These are phyloP conservation scores for Phytopythium montanum DNA, from an alignment of 352 stramenopile genomes.

Conservation along the genomic window DNA sequence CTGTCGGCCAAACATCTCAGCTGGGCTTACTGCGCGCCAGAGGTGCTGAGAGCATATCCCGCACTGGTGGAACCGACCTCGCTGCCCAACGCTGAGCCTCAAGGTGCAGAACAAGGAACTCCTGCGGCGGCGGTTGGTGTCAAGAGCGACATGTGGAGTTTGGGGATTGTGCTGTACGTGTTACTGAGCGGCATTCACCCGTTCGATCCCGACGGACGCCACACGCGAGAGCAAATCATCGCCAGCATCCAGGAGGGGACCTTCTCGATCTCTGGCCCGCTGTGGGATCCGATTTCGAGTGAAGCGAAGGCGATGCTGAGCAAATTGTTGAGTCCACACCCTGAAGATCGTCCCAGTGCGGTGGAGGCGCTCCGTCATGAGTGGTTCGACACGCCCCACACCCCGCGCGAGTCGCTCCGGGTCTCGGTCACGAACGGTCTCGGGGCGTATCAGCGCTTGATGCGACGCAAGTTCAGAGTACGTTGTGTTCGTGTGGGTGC, in stretches of 20 bases:
- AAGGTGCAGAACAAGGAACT: constrained; percentile 11
- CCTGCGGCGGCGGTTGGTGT: constrained; percentile 13
- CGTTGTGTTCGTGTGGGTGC: constrained; percentile 3
- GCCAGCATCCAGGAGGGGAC: constrained; percentile 40
- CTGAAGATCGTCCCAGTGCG: constrained; percentile 25
- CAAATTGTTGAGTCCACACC: constrained; percentile 29
- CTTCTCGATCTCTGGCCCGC: constrained; percentile 35
- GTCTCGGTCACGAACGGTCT: constrained; percentile 47
- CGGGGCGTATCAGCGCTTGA: constrained; percentile 46
- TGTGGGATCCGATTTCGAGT: constrained; percentile 44
- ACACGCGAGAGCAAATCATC: constrained; percentile 74
- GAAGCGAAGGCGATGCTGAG: constrained; percentile 50
- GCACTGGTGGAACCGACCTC: not conserved
- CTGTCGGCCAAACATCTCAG: constrained; percentile 44
- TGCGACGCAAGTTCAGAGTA: constrained; percentile 68
- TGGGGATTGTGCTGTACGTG: constrained; percentile 88
- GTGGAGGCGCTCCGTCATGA: constrained; percentile 32
- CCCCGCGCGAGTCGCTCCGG: constrained; percentile 42
- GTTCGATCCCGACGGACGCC: constrained; percentile 68
- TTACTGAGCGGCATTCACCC: constrained; percentile 76
- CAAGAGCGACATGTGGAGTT: constrained; percentile 79
- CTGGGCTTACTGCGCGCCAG: constrained; percentile 65
- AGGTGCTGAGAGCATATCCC: constrained; percentile 39
- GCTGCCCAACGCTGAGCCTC: not conserved
- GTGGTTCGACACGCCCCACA: constrained; percentile 48